Conservation (phyloP, 2,329 filamentous ascomycete genomes). For the Triangularia verruculosa region DNA sequence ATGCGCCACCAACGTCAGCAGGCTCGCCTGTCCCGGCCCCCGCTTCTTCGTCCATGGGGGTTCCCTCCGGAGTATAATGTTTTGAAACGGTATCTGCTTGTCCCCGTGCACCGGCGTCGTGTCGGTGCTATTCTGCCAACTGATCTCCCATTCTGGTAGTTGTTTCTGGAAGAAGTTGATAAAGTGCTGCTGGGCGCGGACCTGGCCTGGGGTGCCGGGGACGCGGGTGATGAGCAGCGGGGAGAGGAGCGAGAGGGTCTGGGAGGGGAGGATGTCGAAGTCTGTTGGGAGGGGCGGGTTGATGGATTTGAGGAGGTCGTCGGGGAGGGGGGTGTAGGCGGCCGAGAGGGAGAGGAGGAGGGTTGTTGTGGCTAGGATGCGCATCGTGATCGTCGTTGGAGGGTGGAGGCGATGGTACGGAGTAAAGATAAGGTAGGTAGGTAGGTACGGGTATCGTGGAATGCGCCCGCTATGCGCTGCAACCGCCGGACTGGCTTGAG, state of each 20-base stretch:
- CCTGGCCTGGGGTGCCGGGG: conserved; percentile 76
- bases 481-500: not conserved
- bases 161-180: conserved; percentile 72
- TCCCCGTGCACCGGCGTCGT: conserved; percentile 74
- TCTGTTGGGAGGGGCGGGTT: conserved; percentile 60
- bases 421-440: not conserved
- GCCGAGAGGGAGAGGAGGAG: conserved; percentile 9
- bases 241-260: conserved; percentile 59
- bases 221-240: conserved; percentile 88
- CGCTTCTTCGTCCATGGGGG: conserved; percentile 62
- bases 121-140: conserved; percentile 83
- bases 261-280: conserved; percentile 70
- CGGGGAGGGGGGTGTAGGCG: conserved; percentile 30
- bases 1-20: conserved; percentile 77
- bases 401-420: not conserved
- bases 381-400: conserved; percentile 15
- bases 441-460: too few species aligned
- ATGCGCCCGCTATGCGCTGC: not conserved
- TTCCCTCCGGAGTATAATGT: conserved; percentile 73
- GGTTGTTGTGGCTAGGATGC: not conserved
- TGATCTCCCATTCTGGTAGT: conserved; percentile 80
- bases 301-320: conserved; percentile 42
- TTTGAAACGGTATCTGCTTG: conserved; percentile 65
- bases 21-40: conserved; percentile 63
- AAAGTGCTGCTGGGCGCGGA: conserved; percentile 74